Evolutionary conservation across 169 alveolate species (phyloP).

Genomic region (Babesia bigemina): DNA sequence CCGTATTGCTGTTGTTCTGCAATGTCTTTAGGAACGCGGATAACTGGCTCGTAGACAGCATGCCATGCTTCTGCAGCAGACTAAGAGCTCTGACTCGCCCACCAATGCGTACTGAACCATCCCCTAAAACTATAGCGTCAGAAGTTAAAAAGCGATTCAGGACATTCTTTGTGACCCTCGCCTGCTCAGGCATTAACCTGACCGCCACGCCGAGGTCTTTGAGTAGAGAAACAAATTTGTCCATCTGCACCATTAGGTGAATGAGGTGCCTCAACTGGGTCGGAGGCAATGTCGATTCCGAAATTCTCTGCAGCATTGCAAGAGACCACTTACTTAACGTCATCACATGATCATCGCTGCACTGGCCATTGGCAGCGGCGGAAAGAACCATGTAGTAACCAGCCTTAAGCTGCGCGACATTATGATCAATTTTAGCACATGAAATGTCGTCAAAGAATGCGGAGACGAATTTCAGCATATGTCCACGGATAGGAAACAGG

Average conservation of each 20-base stretch:
- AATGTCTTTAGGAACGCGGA: not conserved
- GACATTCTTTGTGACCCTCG: not conserved
- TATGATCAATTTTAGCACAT: not conserved
- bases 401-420: not conserved
- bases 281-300: not conserved
- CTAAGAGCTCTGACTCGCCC: not conserved
- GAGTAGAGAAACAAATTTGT: constrained; percentile 5
- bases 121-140: not conserved
- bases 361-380: constrained; percentile 6
- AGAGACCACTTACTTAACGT: not conserved
- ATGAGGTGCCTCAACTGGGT: not conserved
- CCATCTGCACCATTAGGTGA: not conserved
- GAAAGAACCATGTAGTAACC: constrained; percentile 9
- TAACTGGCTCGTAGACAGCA: not conserved
- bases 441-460: not conserved
- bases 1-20: not conserved
- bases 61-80: constrained; percentile 9
- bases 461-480: not conserved
- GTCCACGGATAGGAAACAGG: not conserved
- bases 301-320: not conserved
- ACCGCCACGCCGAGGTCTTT: constrained; percentile 1
- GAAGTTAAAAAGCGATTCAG: not conserved
- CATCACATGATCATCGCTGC: constrained; percentile 1
- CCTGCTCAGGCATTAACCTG: not conserved
- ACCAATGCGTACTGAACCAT: not conserved